Evolutionary conservation across 2,329 filamentous ascomycete genomes (phyloP).

Genomic region (Nannizziopsis barbatae): DNA sequence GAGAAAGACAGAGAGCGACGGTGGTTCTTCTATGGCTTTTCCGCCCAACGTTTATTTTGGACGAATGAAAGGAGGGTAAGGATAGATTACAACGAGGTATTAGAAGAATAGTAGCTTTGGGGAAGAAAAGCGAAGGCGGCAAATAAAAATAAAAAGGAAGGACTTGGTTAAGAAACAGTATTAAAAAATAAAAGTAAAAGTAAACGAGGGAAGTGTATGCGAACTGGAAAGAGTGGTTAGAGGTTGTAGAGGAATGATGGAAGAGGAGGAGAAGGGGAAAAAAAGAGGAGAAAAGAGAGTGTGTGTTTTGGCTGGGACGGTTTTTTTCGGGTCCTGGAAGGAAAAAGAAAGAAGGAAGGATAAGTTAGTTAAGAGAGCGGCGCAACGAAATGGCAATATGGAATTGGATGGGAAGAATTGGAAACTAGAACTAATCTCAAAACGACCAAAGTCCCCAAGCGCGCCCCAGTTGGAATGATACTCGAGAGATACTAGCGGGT

Average conservation of each 20-base stretch:
- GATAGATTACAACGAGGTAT: constrained; percentile 7
- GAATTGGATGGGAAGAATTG: no score
- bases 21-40: neutral
- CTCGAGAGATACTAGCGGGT: no score
- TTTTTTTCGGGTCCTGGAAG: no score
- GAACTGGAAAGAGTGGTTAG: neutral
- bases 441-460: neutral
- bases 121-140: neutral
- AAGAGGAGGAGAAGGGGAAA: constrained; percentile 16
- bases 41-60: constrained; percentile 6
- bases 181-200: neutral
- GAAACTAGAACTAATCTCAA: neutral
- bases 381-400: no score
- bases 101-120: neutral
- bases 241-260: constrained; percentile 9
- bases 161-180: no score
- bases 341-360: no score
- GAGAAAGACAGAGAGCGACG: no score
- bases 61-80: constrained; percentile 6
- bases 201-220: neutral
- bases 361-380: no score
- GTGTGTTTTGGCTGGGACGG: neutral
- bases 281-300: constrained; percentile 13
- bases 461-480: no score
- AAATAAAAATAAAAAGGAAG: constrained; percentile 1